Percentiles rank a stretch among this genome's conserved stretches.
phyloP scores from a whole-genome alignment of 768 basidiomycete genomes.

The Porphyrellus cyaneotinctus region DNA sequence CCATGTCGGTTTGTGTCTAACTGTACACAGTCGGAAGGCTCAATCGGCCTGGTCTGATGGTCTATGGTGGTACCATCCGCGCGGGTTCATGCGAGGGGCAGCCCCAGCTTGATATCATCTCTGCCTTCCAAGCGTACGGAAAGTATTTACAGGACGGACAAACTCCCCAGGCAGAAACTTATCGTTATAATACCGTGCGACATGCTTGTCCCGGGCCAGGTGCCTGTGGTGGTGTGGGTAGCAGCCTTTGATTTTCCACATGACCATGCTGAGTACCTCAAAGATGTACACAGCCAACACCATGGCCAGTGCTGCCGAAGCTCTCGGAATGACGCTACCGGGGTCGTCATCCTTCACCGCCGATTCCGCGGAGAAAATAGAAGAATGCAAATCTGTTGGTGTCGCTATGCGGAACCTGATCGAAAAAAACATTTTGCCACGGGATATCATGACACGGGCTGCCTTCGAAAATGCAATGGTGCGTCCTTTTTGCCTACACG shows the following conservation, averaged over 20 bases:
- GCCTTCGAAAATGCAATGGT: constrained; percentile 99
- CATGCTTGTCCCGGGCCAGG: constrained; percentile 97
- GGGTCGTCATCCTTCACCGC: constrained; percentile 98
- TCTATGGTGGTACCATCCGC: constrained; percentile 94
- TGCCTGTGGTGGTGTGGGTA: constrained; percentile 91
- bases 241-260: not conserved
- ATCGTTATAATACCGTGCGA: constrained; percentile 82
- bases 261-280: constrained; percentile 5
- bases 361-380: constrained; percentile 81
- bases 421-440: constrained; percentile 86
- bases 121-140: constrained; percentile 97
- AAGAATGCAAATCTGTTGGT: constrained; percentile 81
- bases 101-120: constrained; percentile 91
- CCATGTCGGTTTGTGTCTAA: constrained; percentile 6
- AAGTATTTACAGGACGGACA: constrained; percentile 89
- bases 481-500: constrained; percentile 13
- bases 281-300: constrained; percentile 99
- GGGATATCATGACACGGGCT: constrained; percentile 94
- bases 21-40: constrained; percentile 72
- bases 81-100: constrained; percentile 87
- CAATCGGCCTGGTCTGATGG: constrained; percentile 95
- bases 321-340: constrained; percentile 92
- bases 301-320: constrained; percentile 95
- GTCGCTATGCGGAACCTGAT: constrained; percentile 81
- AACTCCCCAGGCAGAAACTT: constrained; percentile 76